A percentile compares a stretch with the other conserved stretches of the same genome.
Evolutionary conservation across 352 stramenopile genomes (phyloP).

Genomic region (Elongisporangium anandrum): DNA sequence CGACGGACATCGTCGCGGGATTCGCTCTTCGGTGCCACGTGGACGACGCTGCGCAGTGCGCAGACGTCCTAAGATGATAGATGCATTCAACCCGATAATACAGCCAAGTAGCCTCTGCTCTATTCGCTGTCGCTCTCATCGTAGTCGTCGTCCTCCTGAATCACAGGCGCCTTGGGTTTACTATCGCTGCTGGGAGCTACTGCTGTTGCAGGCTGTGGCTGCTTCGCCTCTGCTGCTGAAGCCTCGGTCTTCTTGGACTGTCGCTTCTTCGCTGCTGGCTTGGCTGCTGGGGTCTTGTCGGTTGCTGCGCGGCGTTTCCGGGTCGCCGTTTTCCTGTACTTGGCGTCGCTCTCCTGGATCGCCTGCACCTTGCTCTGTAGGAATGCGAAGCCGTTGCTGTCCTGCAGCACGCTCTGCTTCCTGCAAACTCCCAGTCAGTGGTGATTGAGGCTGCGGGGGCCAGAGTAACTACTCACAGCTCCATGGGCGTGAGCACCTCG

Average conservation of each 20-base stretch:
- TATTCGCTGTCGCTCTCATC: slow-evolving; percentile 71
- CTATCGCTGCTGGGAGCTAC: not conserved
- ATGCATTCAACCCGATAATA: slow-evolving; percentile 15
- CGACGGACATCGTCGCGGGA: slow-evolving; percentile 65
- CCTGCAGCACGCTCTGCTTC: slow-evolving; percentile 43
- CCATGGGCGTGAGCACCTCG: slow-evolving; percentile 41
- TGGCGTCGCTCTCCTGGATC: slow-evolving; percentile 60
- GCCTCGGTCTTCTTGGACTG: slow-evolving; percentile 1
- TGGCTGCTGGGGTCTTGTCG: slow-evolving; percentile 1
- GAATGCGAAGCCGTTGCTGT: slow-evolving; percentile 38
- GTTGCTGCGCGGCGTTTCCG: not conserved
- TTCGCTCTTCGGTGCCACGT: slow-evolving; percentile 64
- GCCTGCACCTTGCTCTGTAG: slow-evolving; percentile 42
- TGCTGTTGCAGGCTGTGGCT: slow-evolving; percentile 3
- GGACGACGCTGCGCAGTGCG: slow-evolving; percentile 39
- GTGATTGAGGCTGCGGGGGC: too few species aligned
- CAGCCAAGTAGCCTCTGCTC: slow-evolving; percentile 11
- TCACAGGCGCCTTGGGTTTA: slow-evolving; percentile 9
- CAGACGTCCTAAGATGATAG: slow-evolving; percentile 6
- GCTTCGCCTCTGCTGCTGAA: not conserved
- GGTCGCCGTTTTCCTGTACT: slow-evolving; percentile 41
- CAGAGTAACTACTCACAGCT: slow-evolving; percentile 34
- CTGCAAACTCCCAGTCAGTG: slow-evolving; percentile 11
- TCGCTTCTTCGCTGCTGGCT: not conserved
- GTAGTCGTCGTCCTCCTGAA: slow-evolving; percentile 72